Evolutionary conservation across 352 stramenopile species (phyloP), one percentile per base, ranked within the genome.

Genomic region (Phytophthora gonapodyides): DNA sequence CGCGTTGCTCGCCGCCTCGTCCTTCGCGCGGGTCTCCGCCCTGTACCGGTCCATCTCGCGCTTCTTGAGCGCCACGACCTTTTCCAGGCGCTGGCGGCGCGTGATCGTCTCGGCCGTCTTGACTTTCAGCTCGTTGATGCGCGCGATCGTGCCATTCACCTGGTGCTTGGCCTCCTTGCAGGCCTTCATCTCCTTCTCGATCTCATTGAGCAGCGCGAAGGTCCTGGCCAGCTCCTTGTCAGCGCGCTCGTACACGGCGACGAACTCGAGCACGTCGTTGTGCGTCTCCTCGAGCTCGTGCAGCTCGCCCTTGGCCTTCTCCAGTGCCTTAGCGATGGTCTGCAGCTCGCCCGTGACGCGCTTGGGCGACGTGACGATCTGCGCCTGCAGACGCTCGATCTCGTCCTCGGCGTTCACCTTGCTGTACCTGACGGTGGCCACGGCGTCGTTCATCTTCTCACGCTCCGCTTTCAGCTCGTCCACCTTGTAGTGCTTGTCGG

Each of bases 281-380:
- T 80, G 62, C 15, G 80, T 77, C 24, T 82, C 78, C 56, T 95
- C 82, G 53, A 93, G 79, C n/a, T 69, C 74, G 35, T 71, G 65
- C 35, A 93, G 57, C 40, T 90, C 73, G 27, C 87, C 73, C 46
- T 87, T 94, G 17, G 83, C 84, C 12, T 81, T 76, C 13, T 91
- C 82, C 5, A 98, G 61, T 40, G 84, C 65, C 8, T 75, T 47
- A 5, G 70, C 81, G 45, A 93, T 88, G 13, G 42, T 31, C 15
- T 63, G 62, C 10, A 95, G 80, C 49, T 94, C 84, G 41, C 77
- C 75, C 59, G 88, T 92, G 13, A 97, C 86, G 41, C 86, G 73
- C 12, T 92, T 83, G 0, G 96, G 96, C 21, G 89, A 97, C 61
- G 88, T 96, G 15, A 99, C 91, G 51, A 99, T 83, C 70, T 95